Base-by-base conservation (phyloP, 345 rosid species). In the Ailanthus altissimus region DNA sequence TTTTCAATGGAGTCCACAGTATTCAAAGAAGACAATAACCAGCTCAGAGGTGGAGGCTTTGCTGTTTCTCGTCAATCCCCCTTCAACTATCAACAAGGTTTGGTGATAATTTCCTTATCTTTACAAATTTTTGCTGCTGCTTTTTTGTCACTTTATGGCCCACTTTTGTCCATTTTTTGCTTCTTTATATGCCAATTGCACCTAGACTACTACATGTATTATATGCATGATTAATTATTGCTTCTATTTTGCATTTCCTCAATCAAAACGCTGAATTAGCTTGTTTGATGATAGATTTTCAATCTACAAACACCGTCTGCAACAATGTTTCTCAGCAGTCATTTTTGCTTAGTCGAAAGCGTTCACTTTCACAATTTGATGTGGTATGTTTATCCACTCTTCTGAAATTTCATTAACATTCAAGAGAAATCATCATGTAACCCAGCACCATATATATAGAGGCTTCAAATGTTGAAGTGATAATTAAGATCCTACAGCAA, bases 31-130 rank as follows among this genome's bases (percentile, higher is more conserved):
- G 75, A 60, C 72, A 71, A 32, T 32, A 32, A 69, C 75, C 86
- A 81, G 76, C 67, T 72, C n/a, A 76, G 70, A 53, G 73, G 32
- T 67, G 85, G 78, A 38, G 76, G 73, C 59, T 57, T 83, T 67
- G 49, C 46, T 21, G 11, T 73, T 78, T 86, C 87, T 80, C 38
- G 62, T 69, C 83, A 80, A 70, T 38, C 84, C 74, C 67, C 69
- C 60, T 18, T 58, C 23, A 66, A 67, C 67, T 66, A 62, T 77
- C 82, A 77, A 67, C 79, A 84, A 81, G 90, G 89, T 89, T 73
- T 64, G 59, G 25, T 74, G 23, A 70, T 23, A 57, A 53, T 25
- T 11, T 79, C 63, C 32, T 40, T 13, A 28, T 20, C 26, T 63
- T 25, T 63, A 21, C 23, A 5, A 38, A 12, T 10, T 2, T 8